Evolutionary conservation across 176 grass and related monocot genomes (phyloP), one percentile per base, ranked within the genome.

Genomic region (Dendrocalamus sinicus): DNA sequence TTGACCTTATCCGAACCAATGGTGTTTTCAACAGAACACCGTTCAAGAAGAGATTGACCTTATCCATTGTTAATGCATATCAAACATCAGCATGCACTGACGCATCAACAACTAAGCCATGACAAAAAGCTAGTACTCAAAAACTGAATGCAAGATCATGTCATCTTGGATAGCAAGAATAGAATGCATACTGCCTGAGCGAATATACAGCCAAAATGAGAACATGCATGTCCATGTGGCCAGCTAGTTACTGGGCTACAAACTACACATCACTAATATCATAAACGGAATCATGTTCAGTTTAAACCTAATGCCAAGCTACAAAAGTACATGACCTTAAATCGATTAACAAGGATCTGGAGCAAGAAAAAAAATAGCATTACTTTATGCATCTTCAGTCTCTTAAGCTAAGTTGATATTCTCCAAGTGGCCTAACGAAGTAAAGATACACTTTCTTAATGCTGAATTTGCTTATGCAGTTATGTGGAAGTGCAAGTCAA

Each of bases 361-460:
- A 85, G 35, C 22, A 85, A 41, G 22, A 41, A 35, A 46, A 46
- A 78, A 45, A 70, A 55, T 70, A 83, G 13, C 32, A 43, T n/a
- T 74, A 16, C 7, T 58, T 15, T 65, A 75, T 75, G 26, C 50
- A 44, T 87, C 35, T 10, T 47, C 37, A 70, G 0, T 24, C 20
- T 69, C 6, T 59, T 17, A 67, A 58, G 48, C 6, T 37, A 63
- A 62, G 59, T 79, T 71, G 4, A 30, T 41, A 77, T 32, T 35
- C 20, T 67, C 59, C n/a, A 74, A 53, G n/a, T 70, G 62, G 50
- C 15, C 17, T 62, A 63, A 40, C 15, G 1, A 44, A 72, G 45
- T 24, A 68, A 79, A 65, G 1, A 17, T 10, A 47, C 50, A 67
- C 41, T 81, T 67, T n/a, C 61, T 68, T 17, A 3, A 65, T 4